These are phyloP conservation scores for Aspergillus aculeatus DNA, from an alignment of 2,329 filamentous ascomycete genomes.

Conservation along the genomic window DNA sequence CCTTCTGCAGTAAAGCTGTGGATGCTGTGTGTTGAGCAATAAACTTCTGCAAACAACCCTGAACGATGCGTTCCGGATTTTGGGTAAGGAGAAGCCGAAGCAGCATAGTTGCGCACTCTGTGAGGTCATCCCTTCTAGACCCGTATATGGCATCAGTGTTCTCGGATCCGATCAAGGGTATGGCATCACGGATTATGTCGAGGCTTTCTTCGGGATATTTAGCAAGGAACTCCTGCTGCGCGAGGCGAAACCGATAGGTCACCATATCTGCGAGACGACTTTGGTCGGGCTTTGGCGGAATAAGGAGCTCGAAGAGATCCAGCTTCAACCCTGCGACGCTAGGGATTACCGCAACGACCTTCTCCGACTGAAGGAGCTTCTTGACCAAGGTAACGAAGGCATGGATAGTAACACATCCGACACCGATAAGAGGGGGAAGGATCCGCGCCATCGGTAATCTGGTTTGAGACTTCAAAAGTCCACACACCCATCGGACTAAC, in stretches of 20 bases:
- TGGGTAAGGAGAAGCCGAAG: constrained; percentile 36
- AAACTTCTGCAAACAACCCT: constrained; percentile 32
- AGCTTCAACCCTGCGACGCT: constrained; percentile 29
- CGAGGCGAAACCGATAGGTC: constrained; percentile 41
- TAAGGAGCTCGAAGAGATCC: constrained; percentile 35
- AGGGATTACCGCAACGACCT: constrained; percentile 22
- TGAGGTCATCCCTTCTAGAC: constrained; percentile 18
- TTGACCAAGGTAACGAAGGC: constrained; percentile 40
- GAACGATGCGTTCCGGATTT: constrained; percentile 29
- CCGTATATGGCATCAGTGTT: constrained; percentile 1
- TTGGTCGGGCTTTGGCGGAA: constrained; percentile 18
- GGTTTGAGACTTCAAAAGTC: constrained; percentile 35
- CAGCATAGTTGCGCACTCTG: constrained; percentile 27
- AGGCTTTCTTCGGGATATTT: constrained; percentile 36
- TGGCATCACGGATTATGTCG: constrained; percentile 34
- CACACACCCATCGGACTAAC: constrained; percentile 44
- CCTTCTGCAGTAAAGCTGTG: constrained; percentile 28
- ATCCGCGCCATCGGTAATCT: constrained; percentile 33
- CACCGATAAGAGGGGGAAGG: constrained; percentile 44
- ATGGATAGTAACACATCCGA: constrained; percentile 46
- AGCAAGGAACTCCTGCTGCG: constrained; percentile 40
- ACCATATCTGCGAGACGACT: constrained; percentile 33
- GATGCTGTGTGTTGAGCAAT: constrained; percentile 27
- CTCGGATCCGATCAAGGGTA: constrained; percentile 20
- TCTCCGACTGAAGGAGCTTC: constrained; percentile 29